Base-by-base conservation (phyloP, 768 basidiomycete genomes). In the Mycena polygramma region DNA sequence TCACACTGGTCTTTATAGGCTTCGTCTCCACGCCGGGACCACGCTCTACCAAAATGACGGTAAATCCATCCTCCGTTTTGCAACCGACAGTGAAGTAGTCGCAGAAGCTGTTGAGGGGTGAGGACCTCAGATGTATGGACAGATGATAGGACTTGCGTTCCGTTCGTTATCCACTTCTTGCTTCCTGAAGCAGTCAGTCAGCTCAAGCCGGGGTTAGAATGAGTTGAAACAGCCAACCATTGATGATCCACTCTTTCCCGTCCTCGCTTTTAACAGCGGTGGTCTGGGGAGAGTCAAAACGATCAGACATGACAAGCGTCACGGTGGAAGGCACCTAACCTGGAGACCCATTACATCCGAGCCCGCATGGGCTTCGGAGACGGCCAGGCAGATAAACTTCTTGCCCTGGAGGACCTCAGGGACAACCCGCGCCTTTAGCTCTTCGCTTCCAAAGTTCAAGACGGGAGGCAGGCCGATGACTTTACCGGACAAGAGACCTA, bases 111-210 rank as follows among this genome's bases (percentile, higher is more conserved):
- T 30, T 52, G 46, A 30, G 3, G 36, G 20, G 57, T 35, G 57
- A 63, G 54, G 49, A 49, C 46, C 10, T 13, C 41, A 35, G 30
- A 54, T 58, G 55, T 54, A 43, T 22, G 24, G 26, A 67, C 74
- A 46, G 77, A 76, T 81, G 82, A 59, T 24, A 75, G 73, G n/a
- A 81, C 87, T 79, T 69, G 88, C 83, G 86, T 88, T 80, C 90
- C 90, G 75, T 93, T 94, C n/a, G 92, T 92, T 73, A 94, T 93
- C 92, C 92, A 94, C 81, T 94, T 94, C 87, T 95, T 96, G 30
- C 88, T 90, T 2, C 92, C 81, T 81, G 30, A n/a, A 35, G 7
- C 3, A 35, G 8, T 22, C 19, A 6, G 24, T 68, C 19, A 26
- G 13, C 39, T 7, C 14, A n/a, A 30, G 24, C 8, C 9, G 11